These are phyloP conservation scores for Nothophoma quercina DNA, from an alignment of 2,329 filamentous ascomycete genomes.

Conservation along the genomic window DNA sequence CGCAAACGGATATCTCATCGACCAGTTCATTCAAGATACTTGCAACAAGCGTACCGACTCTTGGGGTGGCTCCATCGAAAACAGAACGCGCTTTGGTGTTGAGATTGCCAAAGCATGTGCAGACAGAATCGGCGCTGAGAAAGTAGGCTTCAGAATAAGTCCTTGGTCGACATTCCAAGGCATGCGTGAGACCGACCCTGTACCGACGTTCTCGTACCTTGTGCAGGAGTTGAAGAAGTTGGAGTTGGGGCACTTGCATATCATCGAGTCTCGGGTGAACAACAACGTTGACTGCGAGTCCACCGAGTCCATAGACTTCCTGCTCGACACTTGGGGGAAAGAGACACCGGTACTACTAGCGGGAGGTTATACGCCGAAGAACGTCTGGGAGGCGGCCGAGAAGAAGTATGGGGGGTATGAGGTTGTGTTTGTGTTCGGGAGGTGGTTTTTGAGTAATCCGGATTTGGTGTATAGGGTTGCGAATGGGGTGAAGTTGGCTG, in stretches of 20 bases:
- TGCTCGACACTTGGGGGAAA: conserved; percentile 22
- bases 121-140: conserved; percentile 62
- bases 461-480: conserved; percentile 33
- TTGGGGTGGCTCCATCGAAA: conserved; percentile 58
- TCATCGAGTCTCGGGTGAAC: conserved; percentile 65
- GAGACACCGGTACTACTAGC: conserved; percentile 44
- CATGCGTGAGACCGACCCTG: conserved; percentile 68
- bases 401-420: conserved; percentile 51
- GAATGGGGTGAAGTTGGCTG: neutral
- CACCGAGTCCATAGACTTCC: conserved; percentile 28
- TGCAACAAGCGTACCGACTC: conserved; percentile 61
- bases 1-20: conserved; percentile 71
- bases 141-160: conserved; percentile 64
- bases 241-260: conserved; percentile 56
- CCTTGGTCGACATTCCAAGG: conserved; percentile 68
- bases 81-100: conserved; percentile 59
- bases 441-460: conserved; percentile 54
- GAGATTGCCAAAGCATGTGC: conserved; percentile 61
- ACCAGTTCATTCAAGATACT: conserved; percentile 68
- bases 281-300: conserved; percentile 49
- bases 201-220: conserved; percentile 68
- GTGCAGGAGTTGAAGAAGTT: conserved; percentile 59
- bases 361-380: conserved; percentile 48
- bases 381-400: conserved; percentile 38
- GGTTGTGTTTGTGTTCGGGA: conserved; percentile 52